These are phyloP conservation scores for Suillus subluteus DNA, from an alignment of 768 basidiomycete genomes.

Conservation along the genomic window DNA sequence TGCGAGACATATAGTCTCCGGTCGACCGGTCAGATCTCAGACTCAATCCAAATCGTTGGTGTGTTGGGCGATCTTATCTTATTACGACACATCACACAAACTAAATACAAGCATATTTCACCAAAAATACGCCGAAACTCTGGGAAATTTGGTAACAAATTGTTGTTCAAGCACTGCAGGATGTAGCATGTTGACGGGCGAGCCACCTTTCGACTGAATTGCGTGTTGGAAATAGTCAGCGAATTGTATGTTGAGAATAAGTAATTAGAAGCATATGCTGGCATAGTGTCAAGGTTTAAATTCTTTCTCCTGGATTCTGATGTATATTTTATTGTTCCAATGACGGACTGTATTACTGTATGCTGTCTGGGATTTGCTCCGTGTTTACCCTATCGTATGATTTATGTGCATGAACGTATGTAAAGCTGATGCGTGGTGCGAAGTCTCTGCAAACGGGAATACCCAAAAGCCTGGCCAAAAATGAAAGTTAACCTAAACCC, in stretches of 20 bases:
- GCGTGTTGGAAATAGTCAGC: not conserved
- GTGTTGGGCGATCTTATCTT: not conserved
- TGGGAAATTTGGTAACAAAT: not conserved
- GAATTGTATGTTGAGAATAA: not conserved
- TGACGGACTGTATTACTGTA: not conserved
- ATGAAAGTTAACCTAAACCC: slow-evolving; percentile 13
- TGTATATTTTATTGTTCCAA: not conserved
- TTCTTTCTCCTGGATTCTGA: not conserved
- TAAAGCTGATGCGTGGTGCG: not conserved
- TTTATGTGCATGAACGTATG: not conserved
- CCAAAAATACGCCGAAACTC: not conserved
- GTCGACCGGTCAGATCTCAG: not conserved
- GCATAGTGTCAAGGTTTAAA: not conserved
- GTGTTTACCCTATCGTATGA: not conserved
- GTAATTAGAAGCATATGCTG: not conserved
- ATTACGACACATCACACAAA: not conserved
- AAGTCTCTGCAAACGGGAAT: not conserved
- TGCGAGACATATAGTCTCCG: not conserved
- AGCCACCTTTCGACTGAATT: not conserved
- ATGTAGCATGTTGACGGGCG: not conserved
- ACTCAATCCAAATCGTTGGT: not conserved
- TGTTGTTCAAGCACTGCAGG: not conserved
- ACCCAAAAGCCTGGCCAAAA: not conserved
- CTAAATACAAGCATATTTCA: not conserved
- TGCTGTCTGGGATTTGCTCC: not conserved